Evolutionary conservation across 192 early-diverging fungal species (phyloP).

Genomic region (Backusella parvicylindrica): DNA sequence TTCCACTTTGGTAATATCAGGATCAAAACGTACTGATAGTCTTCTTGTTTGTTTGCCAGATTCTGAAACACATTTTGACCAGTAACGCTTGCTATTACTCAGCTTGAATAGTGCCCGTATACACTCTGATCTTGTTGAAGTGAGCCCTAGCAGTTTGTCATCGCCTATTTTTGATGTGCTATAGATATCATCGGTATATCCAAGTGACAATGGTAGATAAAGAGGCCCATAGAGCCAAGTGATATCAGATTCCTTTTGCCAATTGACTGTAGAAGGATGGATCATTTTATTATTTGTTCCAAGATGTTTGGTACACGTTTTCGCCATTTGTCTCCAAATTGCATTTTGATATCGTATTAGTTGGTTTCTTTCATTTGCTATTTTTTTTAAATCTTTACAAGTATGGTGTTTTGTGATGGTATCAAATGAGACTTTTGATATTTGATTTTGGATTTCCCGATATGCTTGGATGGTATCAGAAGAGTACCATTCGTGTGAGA

Average conservation of each 20-base stretch:
- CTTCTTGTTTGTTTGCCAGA: slow-evolving; percentile 2
- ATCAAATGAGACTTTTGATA: background rate
- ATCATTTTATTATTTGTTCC: slow-evolving; percentile 6
- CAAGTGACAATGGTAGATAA: background rate
- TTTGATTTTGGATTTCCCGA: slow-evolving; percentile 13
- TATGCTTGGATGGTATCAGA: slow-evolving; percentile 21
- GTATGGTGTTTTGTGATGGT: background rate
- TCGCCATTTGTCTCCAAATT: slow-evolving; percentile 39
- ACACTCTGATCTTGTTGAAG: background rate
- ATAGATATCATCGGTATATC: background rate
- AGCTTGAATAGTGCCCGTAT: background rate
- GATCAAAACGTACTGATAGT: slow-evolving; percentile 23
- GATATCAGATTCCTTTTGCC: slow-evolving; percentile 42
- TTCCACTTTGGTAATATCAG: slow-evolving; percentile 14
- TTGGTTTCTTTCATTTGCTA: slow-evolving; percentile 19
- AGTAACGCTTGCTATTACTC: background rate
- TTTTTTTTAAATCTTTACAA: background rate
- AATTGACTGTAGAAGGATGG: slow-evolving; percentile 32
- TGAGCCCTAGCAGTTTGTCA: background rate
- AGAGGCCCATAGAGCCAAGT: slow-evolving; percentile 34
- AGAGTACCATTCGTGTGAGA: slow-evolving; percentile 24
- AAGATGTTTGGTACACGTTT: slow-evolving; percentile 14
- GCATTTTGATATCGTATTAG: slow-evolving; percentile 35
- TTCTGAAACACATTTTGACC: slow-evolving; percentile 15
- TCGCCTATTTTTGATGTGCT: background rate